Evolutionary conservation across 2,329 filamentous ascomycete species (phyloP), one percentile per base, ranked within the genome.

Genomic region (Diaporthe batatas): DNA sequence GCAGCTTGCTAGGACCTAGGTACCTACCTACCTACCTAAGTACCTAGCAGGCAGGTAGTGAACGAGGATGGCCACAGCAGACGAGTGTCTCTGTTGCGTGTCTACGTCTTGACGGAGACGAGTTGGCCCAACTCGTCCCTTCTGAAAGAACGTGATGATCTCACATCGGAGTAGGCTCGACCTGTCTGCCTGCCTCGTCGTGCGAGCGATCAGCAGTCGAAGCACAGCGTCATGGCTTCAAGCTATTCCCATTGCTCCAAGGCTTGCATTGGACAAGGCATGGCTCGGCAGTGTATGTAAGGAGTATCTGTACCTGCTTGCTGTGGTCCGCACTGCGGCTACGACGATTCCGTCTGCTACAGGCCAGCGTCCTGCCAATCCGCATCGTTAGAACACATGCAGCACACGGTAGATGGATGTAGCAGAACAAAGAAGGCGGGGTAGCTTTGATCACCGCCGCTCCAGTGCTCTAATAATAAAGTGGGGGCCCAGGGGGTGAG

Each of bases 391-490:
- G 4, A 39, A 11, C 36, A 23, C 34, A 34, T 59, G 42, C 18
- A 59, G 42, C 39, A 42, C 54, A 44, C 32, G n/a, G 51, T 32
- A 23, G 62, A 34, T 25, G 11, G 18, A 29, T 64, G 58, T 44
- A 64, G 6, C 12, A 49, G 36, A 21, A 34, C 64, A 72, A 68
- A 68, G 58, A 69, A 57, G 54, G 70, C 64, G 70, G 70, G 70
- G 70, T 72, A 72, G 70, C 70, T 72, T 39, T 59, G 64, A 53
- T 51, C 42, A 58, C 53, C 32, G 51, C 39, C 42, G 51, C 53
- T 44, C 36, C 36, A 39, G 36, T 62, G 57, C 57, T 62, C 57
- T 58, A 59, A 44, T 42, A 68, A 55, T 47, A 44, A 59, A 59
- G 42, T 54, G 44, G 62, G 62, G 67, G 62, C 32, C 54, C 29